Evolutionary conservation across 495 filamentous ascomycete genomes (phyloP), one percentile per base, ranked within the genome.

Genomic region (Penicillium longicatenatum): DNA sequence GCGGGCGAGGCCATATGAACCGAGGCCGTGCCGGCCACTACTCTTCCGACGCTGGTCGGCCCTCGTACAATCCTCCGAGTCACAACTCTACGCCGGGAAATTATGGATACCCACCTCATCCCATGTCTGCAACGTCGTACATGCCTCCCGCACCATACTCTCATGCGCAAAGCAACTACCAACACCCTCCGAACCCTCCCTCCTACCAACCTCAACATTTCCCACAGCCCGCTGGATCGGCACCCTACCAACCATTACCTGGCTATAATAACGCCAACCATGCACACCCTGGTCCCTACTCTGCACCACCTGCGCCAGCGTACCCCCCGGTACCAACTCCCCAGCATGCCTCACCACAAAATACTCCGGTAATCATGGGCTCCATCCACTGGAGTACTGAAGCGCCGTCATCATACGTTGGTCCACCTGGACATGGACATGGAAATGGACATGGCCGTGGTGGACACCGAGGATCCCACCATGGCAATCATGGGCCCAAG

Each of bases 311-410:
- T 43, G 46, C 68, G 14, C 62, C 69, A 20, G 17, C 60, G 20
- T 76, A 72, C 51, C 51, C 68, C 47, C 35, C 72, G 35, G 31
- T 66, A 11, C 55, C 68, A 21, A 47, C 60, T 33, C 57, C 66
- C 19, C 71, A 71, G 16, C 69, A 68, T 64, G 44, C 31, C 6
- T 54, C 64, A 2, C 63, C 55, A 5, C 39, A 20, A 65, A 69
- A 51, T 54, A 80, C 79, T 58, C 73, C 78, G 16, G 74, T 79
- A 44, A 67, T 85, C 54, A 83, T 87, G 78, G 82, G 79, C 1
- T 79, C 82, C 0, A 79, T 86, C 58, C 79, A 78, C 29, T 83
- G 85, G 74, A 82, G 83, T 3, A 81, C 82, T 67, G 83, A 85
- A 39, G 54, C 69, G 35, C 21, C 61, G 2, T 57, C 61, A 12